phyloP scores from a whole-genome alignment of 2,329 filamentous ascomycete species.

The Aspergillus caelatus region DNA sequence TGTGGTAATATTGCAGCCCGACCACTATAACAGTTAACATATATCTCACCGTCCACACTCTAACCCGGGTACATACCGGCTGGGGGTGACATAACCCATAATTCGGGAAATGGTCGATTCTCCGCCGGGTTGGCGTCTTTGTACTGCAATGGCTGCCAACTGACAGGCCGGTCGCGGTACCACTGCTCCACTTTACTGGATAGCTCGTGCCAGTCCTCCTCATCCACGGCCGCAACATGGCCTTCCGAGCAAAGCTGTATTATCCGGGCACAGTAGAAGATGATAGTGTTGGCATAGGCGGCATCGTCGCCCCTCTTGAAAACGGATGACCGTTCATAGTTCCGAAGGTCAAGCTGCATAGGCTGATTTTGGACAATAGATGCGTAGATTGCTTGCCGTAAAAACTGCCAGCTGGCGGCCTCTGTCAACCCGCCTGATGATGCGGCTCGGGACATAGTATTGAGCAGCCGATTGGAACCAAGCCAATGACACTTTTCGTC shows the following conservation, averaged over 20 bases:
- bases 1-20: slow-evolving; percentile 44
- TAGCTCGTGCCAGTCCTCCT: slow-evolving; percentile 27
- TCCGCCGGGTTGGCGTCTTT: slow-evolving; percentile 25
- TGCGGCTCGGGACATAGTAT: slow-evolving; percentile 42
- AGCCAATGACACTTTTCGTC: slow-evolving; percentile 43
- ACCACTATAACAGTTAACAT: slow-evolving; percentile 29
- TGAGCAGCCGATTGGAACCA: slow-evolving; percentile 43
- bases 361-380: slow-evolving; percentile 41
- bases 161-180: slow-evolving; percentile 32
- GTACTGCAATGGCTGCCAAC: slow-evolving; percentile 38
- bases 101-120: slow-evolving; percentile 35
- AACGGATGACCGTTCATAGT: slow-evolving; percentile 42
- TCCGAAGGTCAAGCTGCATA: slow-evolving; percentile 41
- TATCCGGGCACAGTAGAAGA: slow-evolving; percentile 44
- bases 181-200: slow-evolving; percentile 33
- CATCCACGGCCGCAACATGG: slow-evolving; percentile 24
- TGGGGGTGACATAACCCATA: slow-evolving; percentile 41
- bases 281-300: slow-evolving; percentile 42
- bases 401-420: slow-evolving; percentile 46
- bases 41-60: neutral
- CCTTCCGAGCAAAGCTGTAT: slow-evolving; percentile 33
- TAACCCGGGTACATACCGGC: slow-evolving; percentile 29
- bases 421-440: slow-evolving; percentile 44
- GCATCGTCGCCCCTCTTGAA: slow-evolving; percentile 43
- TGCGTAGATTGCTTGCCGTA: slow-evolving; percentile 47